Percentiles rank a stretch among this genome's conserved stretches.
Conservation (phyloP, 108 stramenopile genomes). For the Conticribra weissflogii region DNA sequence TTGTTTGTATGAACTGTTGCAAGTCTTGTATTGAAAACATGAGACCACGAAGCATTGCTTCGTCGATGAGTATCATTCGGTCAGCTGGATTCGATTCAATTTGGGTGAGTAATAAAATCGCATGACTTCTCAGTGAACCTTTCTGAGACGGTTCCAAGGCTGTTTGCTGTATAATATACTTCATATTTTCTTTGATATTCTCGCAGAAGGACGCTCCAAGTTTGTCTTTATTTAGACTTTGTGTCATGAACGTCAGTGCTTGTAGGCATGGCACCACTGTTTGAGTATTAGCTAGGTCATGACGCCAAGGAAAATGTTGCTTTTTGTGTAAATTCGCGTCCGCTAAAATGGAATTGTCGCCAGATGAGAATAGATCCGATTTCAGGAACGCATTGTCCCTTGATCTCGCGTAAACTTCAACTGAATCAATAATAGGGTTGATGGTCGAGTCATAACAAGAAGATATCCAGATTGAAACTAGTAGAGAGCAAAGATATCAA, state of each 20-base stretch:
- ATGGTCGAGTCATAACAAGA: conserved; percentile 52
- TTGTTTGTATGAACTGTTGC: conserved; percentile 27
- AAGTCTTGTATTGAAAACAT: conserved; percentile 28
- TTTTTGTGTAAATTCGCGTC: background rate
- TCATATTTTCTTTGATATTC: conserved; percentile 29
- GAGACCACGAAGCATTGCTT: conserved; percentile 61
- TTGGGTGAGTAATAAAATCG: conserved; percentile 44
- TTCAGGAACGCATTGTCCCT: conserved; percentile 30
- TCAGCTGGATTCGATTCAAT: conserved; percentile 34
- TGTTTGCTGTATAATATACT: conserved; percentile 52
- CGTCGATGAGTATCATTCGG: conserved; percentile 45
- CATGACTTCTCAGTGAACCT: conserved; percentile 35
- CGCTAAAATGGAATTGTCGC: background rate
- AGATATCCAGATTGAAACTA: conserved; percentile 52
- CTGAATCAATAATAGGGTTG: conserved; percentile 62
- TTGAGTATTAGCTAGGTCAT: background rate
- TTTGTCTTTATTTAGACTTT: conserved; percentile 26
- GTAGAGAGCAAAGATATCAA: conserved; percentile 3
- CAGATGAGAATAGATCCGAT: conserved; percentile 2
- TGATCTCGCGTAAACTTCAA: conserved; percentile 72
- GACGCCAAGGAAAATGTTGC: background rate
- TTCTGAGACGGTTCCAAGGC: conserved; percentile 39
- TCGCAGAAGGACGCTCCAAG: conserved; percentile 3
- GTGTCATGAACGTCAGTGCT: conserved; percentile 39
- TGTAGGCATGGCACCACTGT: conserved; percentile 29